These are phyloP conservation scores for Blastomyces silverae DNA, from an alignment of 2,329 filamentous ascomycete genomes.

Conservation along the genomic window DNA sequence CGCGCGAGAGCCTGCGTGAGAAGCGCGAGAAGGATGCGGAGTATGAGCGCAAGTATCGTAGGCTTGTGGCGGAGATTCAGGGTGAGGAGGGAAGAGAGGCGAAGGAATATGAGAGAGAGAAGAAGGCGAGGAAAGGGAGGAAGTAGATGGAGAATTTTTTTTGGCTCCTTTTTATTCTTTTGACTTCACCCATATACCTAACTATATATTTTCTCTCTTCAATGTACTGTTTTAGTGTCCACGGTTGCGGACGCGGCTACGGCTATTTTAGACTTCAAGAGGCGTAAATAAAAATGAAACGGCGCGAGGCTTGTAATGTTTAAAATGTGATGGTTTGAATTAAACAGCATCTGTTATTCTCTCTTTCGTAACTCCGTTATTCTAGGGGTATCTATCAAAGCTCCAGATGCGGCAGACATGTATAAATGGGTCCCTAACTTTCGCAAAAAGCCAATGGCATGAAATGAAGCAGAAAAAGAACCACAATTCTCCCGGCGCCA, in stretches of 20 bases:
- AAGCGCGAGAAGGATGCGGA: conserved; percentile 91
- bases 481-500: background rate
- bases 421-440: background rate
- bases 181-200: background rate
- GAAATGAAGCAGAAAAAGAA: background rate
- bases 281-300: background rate
- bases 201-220: background rate
- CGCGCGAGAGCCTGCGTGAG: conserved; percentile 76
- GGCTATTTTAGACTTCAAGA: background rate
- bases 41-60: conserved; percentile 95
- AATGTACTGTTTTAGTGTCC: background rate
- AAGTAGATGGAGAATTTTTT: conserved; percentile 30
- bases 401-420: background rate
- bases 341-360: background rate
- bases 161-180: background rate
- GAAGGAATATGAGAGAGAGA: conserved; percentile 86
- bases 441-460: background rate
- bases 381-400: background rate
- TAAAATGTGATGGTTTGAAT: background rate
- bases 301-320: background rate
- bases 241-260: background rate
- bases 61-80: conserved; percentile 89
- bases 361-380: background rate
- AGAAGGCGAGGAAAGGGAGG: conserved; percentile 62
- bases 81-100: conserved; percentile 80